Evolutionary conservation across 306 rosid genomes (phyloP), one percentile per base, ranked within the genome.

Genomic region (Begonia loranthoides): DNA sequence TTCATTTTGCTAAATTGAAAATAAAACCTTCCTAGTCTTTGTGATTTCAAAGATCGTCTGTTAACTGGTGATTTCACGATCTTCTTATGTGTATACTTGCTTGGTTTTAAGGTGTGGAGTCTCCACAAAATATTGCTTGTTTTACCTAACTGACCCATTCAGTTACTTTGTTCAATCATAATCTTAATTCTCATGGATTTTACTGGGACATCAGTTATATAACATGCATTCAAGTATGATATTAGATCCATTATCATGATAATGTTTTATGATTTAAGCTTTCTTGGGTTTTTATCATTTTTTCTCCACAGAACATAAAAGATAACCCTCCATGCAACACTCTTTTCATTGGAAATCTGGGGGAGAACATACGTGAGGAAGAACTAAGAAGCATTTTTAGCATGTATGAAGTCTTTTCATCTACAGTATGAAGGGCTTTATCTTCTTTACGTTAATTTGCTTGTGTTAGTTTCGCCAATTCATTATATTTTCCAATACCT

Each of bases 311-410:
- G 99, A 92, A 92, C 77, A 87, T 93, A 11, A 92, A 92, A 75
- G 99, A 92, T 67, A 92, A 92, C 56, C 96, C 99, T 73, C 99
- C 99, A 8, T 92, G 99, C 79, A 92, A 92, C 70, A 92, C 99
- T 59, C 71, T 92, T 52, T 92, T 92, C 60, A 92, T 92, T 78
- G 99, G 99, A 38, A 92, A 92, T 82, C 73, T 92, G 61, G 99
- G 99, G 50, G 99, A 92, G 70, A 83, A 82, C 72, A 84, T 92
- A 51, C 86, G 82, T 41, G 99, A 92, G 85, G 99, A 92, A 51
- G 99, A 92, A 75, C 73, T 92, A 63, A 76, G 94, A 81, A 86
- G 96, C 66, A 79, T 92, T 63, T 80, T 92, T 64, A 83, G 84
- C 66, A 75, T 39, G 99, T 92, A 79, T 65, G 96, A 52, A 53